Conservation (phyloP, 345 rosid species). For the Moricandia arvensis region DNA sequence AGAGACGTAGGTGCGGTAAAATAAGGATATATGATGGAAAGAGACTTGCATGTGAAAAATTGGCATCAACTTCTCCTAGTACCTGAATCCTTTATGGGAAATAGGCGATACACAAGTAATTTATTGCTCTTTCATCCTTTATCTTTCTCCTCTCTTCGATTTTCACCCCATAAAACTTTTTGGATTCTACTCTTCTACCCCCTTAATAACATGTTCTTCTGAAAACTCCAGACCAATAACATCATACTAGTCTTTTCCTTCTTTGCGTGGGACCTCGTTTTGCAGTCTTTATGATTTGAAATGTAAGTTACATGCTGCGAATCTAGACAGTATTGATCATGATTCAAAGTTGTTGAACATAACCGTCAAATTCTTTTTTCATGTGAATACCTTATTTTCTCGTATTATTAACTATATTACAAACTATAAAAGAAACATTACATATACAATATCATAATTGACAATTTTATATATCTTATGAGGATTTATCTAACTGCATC, state of each 20-base stretch:
- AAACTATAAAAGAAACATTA: too few species aligned
- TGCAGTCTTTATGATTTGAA: not conserved
- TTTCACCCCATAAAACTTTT: not conserved
- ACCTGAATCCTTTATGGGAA: slow-evolving; percentile 32
- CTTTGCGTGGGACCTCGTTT: slow-evolving; percentile 15
- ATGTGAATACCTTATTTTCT: not conserved
- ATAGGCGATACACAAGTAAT: not conserved
- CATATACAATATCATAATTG: too few species aligned
- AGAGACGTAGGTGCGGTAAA: slow-evolving; percentile 36
- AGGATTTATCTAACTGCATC: too few species aligned
- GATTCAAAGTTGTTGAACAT: not conserved
- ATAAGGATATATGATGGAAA: slow-evolving; percentile 27
- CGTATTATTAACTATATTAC: too few species aligned
- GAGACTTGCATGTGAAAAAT: slow-evolving; percentile 34
- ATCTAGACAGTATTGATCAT: slow-evolving; percentile 9
- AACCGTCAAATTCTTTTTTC: not conserved
- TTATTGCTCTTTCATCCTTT: slow-evolving; percentile 2
- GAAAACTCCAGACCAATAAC: slow-evolving; percentile 3
- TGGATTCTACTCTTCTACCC: not conserved
- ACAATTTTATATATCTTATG: too few species aligned
- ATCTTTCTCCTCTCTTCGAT: not conserved
- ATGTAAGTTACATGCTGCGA: slow-evolving; percentile 1
- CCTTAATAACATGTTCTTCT: not conserved
- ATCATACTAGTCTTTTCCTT: slow-evolving; percentile 29
- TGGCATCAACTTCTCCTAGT: slow-evolving; percentile 31